A percentile compares a stretch with the other conserved stretches of the same genome.
These are phyloP conservation scores for Yarrowia yakushimensis DNA, from an alignment of 805 yeast genomes.

Conservation along the genomic window DNA sequence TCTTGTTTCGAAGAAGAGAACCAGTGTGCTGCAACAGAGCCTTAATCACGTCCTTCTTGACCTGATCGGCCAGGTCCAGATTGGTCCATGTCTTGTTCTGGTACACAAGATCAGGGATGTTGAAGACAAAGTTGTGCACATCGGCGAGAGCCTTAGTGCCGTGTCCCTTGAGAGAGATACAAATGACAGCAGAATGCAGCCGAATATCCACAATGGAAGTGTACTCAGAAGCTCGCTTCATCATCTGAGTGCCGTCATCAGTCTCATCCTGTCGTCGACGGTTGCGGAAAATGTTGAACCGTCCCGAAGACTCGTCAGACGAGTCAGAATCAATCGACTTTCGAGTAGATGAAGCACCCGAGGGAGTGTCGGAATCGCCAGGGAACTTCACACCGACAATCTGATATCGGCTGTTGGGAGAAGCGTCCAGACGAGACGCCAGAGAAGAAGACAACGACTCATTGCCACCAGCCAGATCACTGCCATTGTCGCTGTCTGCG, in stretches of 20 bases:
- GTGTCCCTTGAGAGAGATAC: slow-evolving; percentile 73
- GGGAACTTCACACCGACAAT: slow-evolving; percentile 11
- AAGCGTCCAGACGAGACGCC: neutral
- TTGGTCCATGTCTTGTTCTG: slow-evolving; percentile 66
- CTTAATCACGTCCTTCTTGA: slow-evolving; percentile 52
- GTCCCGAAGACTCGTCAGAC: slow-evolving; percentile 7
- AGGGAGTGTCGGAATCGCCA: neutral
- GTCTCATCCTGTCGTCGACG: slow-evolving; percentile 24
- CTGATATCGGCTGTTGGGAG: slow-evolving; percentile 12
- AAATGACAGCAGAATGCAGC: slow-evolving; percentile 50
- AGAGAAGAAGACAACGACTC: slow-evolving; percentile 25
- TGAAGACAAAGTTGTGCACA: slow-evolving; percentile 67
- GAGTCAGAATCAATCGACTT: neutral
- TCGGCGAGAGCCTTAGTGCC: slow-evolving; percentile 68
- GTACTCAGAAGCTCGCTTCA: slow-evolving; percentile 67
- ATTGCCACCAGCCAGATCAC: neutral
- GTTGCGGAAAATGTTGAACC: slow-evolving; percentile 15
- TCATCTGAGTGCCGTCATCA: slow-evolving; percentile 58
- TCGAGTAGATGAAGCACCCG: neutral
- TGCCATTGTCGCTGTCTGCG: slow-evolving; percentile 24
- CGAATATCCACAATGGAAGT: slow-evolving; percentile 61
- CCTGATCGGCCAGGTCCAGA: slow-evolving; percentile 57
- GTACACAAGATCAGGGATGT: slow-evolving; percentile 59
- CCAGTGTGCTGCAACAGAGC: slow-evolving; percentile 54
- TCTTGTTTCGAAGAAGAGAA: slow-evolving; percentile 71